Evolutionary conservation across 2,329 filamentous ascomycete species (phyloP).

Genomic region (Verticillium longisporum): DNA sequence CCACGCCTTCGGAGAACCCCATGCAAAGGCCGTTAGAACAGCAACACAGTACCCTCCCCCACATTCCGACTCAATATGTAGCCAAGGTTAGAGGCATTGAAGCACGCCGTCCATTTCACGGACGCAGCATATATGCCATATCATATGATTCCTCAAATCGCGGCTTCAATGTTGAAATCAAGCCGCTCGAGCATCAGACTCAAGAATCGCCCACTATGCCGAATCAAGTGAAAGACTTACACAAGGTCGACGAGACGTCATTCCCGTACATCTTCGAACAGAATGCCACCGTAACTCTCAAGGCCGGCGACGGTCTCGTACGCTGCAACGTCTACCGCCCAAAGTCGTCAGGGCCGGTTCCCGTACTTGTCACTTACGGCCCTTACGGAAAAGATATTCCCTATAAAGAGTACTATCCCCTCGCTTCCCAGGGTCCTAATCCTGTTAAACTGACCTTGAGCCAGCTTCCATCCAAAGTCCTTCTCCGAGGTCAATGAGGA

Average conservation of each 20-base stretch:
- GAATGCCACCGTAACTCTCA: conserved; percentile 25
- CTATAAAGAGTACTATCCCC: conserved; percentile 41
- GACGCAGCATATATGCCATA: no score
- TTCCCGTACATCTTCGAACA: conserved; percentile 34
- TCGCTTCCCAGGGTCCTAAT: no score
- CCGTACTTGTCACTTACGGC: conserved; percentile 64
- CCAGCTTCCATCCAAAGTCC: conserved; percentile 29
- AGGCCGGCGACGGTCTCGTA: conserved; percentile 20
- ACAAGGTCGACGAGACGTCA: conserved; percentile 19
- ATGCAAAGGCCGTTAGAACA: no score
- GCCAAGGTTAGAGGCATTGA: no score
- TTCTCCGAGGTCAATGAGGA: conserved; percentile 44
- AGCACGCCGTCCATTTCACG: no score
- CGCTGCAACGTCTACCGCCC: conserved; percentile 32
- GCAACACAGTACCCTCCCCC: background rate
- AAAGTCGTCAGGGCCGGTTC: conserved; percentile 24
- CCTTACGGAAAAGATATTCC: conserved; percentile 69
- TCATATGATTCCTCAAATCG: no score
- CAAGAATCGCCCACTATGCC: conserved; percentile 14
- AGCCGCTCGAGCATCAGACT: background rate
- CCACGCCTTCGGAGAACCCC: no score
- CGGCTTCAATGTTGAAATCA: no score
- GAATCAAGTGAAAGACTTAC: conserved; percentile 20
- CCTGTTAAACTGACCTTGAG: background rate
- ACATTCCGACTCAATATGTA: background rate